Conservation (phyloP, 2,329 filamentous ascomycete species). For the Scleromitrula shiraiana region DNA sequence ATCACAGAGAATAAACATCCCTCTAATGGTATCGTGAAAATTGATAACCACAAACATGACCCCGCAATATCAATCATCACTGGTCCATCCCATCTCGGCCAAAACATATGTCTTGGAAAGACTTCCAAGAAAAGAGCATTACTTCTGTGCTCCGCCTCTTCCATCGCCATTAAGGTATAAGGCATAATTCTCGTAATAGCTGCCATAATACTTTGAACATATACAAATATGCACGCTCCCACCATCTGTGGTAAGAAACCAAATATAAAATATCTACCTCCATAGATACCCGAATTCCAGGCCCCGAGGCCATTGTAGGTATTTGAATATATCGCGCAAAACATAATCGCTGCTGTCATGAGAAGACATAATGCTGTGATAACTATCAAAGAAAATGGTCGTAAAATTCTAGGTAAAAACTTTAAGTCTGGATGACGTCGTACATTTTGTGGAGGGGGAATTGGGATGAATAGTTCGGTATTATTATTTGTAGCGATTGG, state of each 20-base stretch:
- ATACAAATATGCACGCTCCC: slow-evolving; percentile 63
- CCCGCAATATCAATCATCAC: slow-evolving; percentile 59
- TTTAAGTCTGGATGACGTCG: slow-evolving; percentile 47
- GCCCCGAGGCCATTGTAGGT: slow-evolving; percentile 55
- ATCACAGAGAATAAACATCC: slow-evolving; percentile 66
- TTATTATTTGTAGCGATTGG: slow-evolving; percentile 4
- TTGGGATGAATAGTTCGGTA: slow-evolving; percentile 40
- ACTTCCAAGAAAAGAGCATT: slow-evolving; percentile 58
- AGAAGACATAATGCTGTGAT: slow-evolving; percentile 55
- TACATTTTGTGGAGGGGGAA: slow-evolving; percentile 36
- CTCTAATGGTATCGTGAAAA: slow-evolving; percentile 74
- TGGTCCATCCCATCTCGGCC: slow-evolving; percentile 61
- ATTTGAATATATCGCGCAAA: slow-evolving; percentile 62
- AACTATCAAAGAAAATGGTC: slow-evolving; percentile 53
- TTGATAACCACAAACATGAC: slow-evolving; percentile 65
- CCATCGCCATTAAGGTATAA: slow-evolving; percentile 67
- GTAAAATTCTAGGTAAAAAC: slow-evolving; percentile 65
- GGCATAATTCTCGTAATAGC: slow-evolving; percentile 71
- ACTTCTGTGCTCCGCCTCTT: slow-evolving; percentile 49
- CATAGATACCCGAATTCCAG: slow-evolving; percentile 60
- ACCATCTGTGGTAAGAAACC: slow-evolving; percentile 76
- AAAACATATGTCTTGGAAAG: slow-evolving; percentile 54
- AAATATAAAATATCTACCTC: slow-evolving; percentile 74
- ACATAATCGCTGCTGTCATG: slow-evolving; percentile 65
- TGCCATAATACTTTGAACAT: slow-evolving; percentile 65